A percentile compares a stretch with the other conserved stretches of the same genome.
phyloP scores from a whole-genome alignment of 2,329 filamentous ascomycete genomes.

The Colletotrichum siamense region DNA sequence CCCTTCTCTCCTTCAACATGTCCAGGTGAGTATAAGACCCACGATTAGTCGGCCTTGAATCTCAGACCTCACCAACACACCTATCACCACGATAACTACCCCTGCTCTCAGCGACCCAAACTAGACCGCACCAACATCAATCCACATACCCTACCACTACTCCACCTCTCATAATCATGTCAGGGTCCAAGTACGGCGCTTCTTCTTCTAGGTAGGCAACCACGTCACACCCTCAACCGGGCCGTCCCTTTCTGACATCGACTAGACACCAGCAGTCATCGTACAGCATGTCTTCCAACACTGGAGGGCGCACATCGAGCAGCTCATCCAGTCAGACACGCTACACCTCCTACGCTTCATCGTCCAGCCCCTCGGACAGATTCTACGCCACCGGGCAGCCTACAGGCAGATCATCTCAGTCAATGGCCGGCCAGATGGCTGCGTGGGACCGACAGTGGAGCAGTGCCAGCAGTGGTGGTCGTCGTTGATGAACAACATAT shows the following conservation, averaged over 20 bases:
- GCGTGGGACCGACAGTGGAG: not conserved
- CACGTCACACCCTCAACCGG: not conserved
- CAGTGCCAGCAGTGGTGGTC: not conserved
- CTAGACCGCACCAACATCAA: not conserved
- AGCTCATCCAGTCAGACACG: not conserved
- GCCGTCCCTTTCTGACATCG: not conserved
- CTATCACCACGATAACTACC: not conserved
- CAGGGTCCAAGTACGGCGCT: not conserved
- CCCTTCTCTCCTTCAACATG: too few species aligned
- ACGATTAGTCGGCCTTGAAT: not conserved
- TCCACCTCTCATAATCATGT: not conserved
- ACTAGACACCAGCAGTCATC: slow-evolving; percentile 1
- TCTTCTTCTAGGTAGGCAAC: not conserved
- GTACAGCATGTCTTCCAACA: slow-evolving; percentile 8
- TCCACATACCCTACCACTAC: not conserved
- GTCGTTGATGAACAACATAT: not conserved
- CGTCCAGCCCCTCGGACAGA: not conserved
- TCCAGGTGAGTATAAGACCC: not conserved
- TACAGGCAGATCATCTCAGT: not conserved
- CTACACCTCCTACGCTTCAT: not conserved
- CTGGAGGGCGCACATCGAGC: not conserved
- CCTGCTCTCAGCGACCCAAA: not conserved
- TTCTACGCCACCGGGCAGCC: slow-evolving; percentile 11
- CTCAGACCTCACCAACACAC: not conserved
- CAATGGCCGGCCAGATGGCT: not conserved